Evolutionary conservation across 176 grass and related monocot species (phyloP).

Genomic region (Eragrostis nindensis): DNA sequence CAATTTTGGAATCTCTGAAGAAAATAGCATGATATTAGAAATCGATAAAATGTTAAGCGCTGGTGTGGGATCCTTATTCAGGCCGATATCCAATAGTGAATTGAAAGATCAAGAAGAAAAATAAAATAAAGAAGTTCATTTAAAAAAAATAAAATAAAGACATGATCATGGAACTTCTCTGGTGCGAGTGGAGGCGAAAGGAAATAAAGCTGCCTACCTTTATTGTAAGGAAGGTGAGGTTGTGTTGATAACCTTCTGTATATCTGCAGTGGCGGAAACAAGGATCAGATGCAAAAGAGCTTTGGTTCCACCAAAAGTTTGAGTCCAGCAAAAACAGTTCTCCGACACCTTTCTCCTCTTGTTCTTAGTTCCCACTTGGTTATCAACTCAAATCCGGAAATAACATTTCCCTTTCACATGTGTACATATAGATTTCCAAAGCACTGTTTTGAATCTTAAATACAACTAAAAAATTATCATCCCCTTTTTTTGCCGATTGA

Average conservation of each 20-base stretch:
- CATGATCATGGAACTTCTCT: too few species aligned
- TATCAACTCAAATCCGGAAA: not conserved
- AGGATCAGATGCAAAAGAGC: not conserved
- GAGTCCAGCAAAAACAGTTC: not conserved
- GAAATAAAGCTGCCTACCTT: slow-evolving; percentile 53
- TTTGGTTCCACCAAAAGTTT: not conserved
- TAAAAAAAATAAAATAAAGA: too few species aligned
- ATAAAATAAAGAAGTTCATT: too few species aligned
- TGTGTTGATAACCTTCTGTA: slow-evolving; percentile 69
- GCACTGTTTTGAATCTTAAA: not conserved
- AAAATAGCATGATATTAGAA: too few species aligned
- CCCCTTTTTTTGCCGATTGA: not conserved
- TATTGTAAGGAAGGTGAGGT: slow-evolving; percentile 84
- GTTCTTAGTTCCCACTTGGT: not conserved
- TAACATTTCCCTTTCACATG: not conserved
- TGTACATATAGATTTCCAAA: not conserved
- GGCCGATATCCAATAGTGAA: not conserved
- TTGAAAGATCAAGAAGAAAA: too few species aligned
- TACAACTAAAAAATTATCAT: too few species aligned
- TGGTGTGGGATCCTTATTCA: too few species aligned
- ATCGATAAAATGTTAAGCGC: too few species aligned
- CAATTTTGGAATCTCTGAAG: too few species aligned
- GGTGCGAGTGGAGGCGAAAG: not conserved
- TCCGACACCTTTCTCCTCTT: not conserved
- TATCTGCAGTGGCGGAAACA: slow-evolving; percentile 52